phyloP scores from a whole-genome alignment of 345 rosid genomes.

The Toxicodendron radicans region DNA sequence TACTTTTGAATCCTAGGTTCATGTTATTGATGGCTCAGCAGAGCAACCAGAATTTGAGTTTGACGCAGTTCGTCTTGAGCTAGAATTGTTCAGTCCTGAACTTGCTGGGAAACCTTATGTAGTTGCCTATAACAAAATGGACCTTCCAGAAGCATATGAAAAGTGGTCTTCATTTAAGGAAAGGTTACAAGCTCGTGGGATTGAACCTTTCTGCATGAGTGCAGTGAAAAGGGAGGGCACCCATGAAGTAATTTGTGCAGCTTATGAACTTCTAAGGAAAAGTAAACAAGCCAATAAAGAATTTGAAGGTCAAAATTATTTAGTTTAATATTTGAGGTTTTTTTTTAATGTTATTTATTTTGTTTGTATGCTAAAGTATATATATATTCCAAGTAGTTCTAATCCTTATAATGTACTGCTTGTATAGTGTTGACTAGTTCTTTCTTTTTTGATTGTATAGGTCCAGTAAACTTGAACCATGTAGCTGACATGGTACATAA shows the following conservation, averaged over 20 bases:
- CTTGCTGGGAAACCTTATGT: slow-evolving; percentile 74
- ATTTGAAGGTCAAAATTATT: slow-evolving; percentile 51
- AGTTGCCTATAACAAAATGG: slow-evolving; percentile 91
- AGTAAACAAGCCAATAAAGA: slow-evolving; percentile 48
- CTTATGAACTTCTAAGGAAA: slow-evolving; percentile 61
- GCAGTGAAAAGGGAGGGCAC: slow-evolving; percentile 82
- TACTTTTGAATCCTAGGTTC: slow-evolving; percentile 52
- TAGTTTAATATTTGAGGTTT: neutral
- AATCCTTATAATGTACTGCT: slow-evolving; percentile 2
- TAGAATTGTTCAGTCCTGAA: slow-evolving; percentile 88
- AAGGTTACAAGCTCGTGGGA: slow-evolving; percentile 59
- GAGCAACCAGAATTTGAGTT: slow-evolving; percentile 84
- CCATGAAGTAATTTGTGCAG: slow-evolving; percentile 63
- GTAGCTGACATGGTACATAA: slow-evolving; percentile 71
- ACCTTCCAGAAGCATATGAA: slow-evolving; percentile 81
- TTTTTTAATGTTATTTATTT: neutral
- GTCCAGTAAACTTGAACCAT: slow-evolving; percentile 56
- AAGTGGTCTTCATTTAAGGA: slow-evolving; percentile 73
- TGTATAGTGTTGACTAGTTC: slow-evolving; percentile 15
- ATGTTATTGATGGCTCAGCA: slow-evolving; percentile 87
- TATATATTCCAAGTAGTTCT: neutral
- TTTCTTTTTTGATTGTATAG: slow-evolving; percentile 30
- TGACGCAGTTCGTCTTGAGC: slow-evolving; percentile 93
- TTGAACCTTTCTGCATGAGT: slow-evolving; percentile 80
- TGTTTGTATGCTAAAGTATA: neutral